Base-by-base conservation (phyloP, 495 filamentous ascomycete genomes). In the Ramalina peruviana region DNA sequence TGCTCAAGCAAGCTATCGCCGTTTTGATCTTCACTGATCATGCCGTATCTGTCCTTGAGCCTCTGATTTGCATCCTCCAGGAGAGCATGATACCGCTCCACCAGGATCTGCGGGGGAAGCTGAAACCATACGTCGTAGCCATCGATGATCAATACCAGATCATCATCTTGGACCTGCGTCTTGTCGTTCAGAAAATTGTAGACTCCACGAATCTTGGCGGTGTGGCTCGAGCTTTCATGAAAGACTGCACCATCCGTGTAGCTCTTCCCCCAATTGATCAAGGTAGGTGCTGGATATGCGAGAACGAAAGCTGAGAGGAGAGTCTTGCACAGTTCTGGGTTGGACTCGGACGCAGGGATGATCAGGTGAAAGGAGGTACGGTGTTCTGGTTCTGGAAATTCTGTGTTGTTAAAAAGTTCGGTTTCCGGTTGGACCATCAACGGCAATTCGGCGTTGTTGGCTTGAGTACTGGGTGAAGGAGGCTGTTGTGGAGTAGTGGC, bases 331-430 rank as follows among this genome's bases (percentile, higher is more conserved):
- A 82, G 65, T 16, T 72, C 63, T 26, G 67, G 58, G 40, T 70
- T 72, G n/a, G 67, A 67, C 21, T 63, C 63, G 38, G 64, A 65
- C 7, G 73, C 71, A 16, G 76, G 74, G 17, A 83, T 60, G 30
- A 83, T 62, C 36, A 85, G 65, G 59, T 85, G 81, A 51, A 83
- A 76, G n/a, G 69, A 69, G 0, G 73, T 70, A 39, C 66, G n/a
- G 58, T 61, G 50, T 74, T 76, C 43, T 64, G 59, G 51, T 74
- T 76, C 43, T 64, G 59, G 7, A 69, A 56, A 46, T 37, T n/a
- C 36, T 12, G 51, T 56, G 4, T n/a, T 51, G 20, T 54, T 58
- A 26, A 33, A 21, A 20, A 1, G 19, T 20, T 20, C 19, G 36
- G 26, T 4, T 13, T 49, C 47, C 17, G 50, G 40, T 36, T 27